Percentiles rank a stretch among this genome's conserved stretches.
phyloP scores from a whole-genome alignment of 2,329 filamentous ascomycete species.

The Nothophaeocryptopus gaeumannii region DNA sequence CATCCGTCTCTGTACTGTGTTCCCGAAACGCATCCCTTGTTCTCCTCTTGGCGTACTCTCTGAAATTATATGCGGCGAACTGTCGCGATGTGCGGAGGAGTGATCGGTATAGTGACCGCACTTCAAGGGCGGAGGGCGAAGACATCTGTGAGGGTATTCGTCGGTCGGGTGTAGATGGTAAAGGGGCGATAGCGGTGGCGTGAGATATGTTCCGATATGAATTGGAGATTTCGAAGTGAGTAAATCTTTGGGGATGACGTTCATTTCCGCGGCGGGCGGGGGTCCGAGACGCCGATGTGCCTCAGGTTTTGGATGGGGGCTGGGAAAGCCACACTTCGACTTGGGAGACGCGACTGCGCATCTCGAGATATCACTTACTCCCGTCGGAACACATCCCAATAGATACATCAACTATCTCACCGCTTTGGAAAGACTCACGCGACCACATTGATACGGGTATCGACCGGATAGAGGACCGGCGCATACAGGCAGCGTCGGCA shows the following conservation, averaged over 20 bases:
- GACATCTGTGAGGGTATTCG: slow-evolving; percentile 15
- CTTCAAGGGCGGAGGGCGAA: slow-evolving; percentile 25
- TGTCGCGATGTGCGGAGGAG: slow-evolving; percentile 80
- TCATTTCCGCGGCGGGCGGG: slow-evolving; percentile 1
- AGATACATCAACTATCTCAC: background rate
- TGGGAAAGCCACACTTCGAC: background rate
- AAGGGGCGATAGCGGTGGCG: slow-evolving; percentile 4
- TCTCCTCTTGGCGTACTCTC: slow-evolving; percentile 89
- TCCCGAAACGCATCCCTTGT: slow-evolving; percentile 89
- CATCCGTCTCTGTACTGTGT: slow-evolving; percentile 69
- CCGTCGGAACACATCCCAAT: no score
- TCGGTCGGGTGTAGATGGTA: background rate
- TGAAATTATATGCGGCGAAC: slow-evolving; percentile 95
- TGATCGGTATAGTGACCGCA: slow-evolving; percentile 66
- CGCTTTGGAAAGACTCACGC: no score
- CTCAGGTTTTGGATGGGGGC: background rate
- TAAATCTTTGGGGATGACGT: slow-evolving; percentile 3
- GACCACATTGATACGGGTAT: no score
- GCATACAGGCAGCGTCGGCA: no score
- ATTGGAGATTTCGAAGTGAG: slow-evolving; percentile 1
- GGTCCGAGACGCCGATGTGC: slow-evolving; percentile 11
- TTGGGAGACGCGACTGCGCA: slow-evolving; percentile 3
- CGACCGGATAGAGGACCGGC: no score
- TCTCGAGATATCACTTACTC: no score
- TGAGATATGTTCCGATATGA: slow-evolving; percentile 3